Conservation (phyloP, 805 yeast species). For the Candida insectorum region DNA sequence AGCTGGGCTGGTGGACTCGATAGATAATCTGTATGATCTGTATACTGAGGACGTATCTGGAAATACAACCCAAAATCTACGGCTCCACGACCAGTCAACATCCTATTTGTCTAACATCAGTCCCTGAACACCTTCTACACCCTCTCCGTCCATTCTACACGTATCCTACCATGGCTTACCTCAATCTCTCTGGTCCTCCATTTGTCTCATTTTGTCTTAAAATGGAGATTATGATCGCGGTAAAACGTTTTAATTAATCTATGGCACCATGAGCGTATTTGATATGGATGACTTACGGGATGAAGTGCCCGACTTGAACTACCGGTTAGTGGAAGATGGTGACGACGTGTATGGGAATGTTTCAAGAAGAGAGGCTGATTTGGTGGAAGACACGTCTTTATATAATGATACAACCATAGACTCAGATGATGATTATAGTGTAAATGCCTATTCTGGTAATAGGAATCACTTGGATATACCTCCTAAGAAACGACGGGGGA, state of each 20-base stretch:
- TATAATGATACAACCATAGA: background rate
- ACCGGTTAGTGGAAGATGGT: conserved; percentile 4
- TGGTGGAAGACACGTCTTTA: background rate
- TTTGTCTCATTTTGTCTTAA: too few relatives aligned
- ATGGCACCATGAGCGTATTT: conserved; percentile 7
- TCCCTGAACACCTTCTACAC: too few relatives aligned
- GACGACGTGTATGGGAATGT: background rate
- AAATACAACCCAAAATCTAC: too few relatives aligned
- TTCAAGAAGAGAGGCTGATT: background rate
- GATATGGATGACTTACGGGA: conserved; percentile 15
- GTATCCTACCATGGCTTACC: too few relatives aligned
- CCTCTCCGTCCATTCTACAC: too few relatives aligned
- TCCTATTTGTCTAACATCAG: too few relatives aligned
- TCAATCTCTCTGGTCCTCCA: too few relatives aligned
- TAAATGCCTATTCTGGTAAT: background rate
- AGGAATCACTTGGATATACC: conserved; percentile 3
- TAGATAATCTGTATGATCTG: too few relatives aligned
- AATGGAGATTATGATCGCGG: conserved; percentile 9
- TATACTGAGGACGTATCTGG: too few relatives aligned
- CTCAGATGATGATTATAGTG: conserved; percentile 2
- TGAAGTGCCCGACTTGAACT: conserved; percentile 10
- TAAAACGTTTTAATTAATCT: background rate
- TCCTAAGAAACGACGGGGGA: conserved; percentile 7
- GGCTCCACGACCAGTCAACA: too few relatives aligned
- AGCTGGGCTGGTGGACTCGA: too few relatives aligned